Evolutionary conservation across 176 grass and related monocot species (phyloP), one percentile per base, ranked within the genome.

Genomic region (Zea luxurians): DNA sequence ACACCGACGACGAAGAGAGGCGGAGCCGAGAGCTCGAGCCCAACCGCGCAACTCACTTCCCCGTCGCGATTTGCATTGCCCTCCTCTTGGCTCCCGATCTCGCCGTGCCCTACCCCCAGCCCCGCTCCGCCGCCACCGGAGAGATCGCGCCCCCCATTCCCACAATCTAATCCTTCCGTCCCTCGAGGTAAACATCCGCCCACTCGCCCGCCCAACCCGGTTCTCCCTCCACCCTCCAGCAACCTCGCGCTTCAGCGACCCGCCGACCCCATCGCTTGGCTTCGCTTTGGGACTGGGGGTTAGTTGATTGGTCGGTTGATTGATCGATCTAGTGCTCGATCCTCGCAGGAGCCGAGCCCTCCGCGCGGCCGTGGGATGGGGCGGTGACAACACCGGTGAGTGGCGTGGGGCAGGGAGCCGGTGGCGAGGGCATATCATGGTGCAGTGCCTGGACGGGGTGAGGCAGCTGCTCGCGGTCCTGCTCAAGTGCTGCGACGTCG

Each of bases 391-490:
- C 27, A 36, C 52, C 38, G 5, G 48, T 11, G 59, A n/a, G 79
- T 10, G 46, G 78, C 17, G 76, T 34, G 52, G 52, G 15, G 52
- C 5, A 58, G 37, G 4, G 70, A 52, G 74, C 65, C 48, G 27
- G 18, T 21, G 70, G 52, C 57, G 63, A 11, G 54, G 67, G 68
- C 17, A 73, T 91, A 97, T 66, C 80, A 94, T 98, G 95, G 89
- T 90, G 87, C 88, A 94, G 91, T 98, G 95, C 82, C 81, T 92
- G 76, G 95, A 98, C 44, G 87, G 85, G 10, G 82, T 86, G 73
- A 90, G 69, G 85, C 95, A 98, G 71, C 78, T 92, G 35, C 70
- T 94, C 64, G 85, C 85, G 82, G 83, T 76, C 76, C 44, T 98
- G 34, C 82, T 93, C 75, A 87, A 46, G 68, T 94, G 95, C 76